These are phyloP conservation scores for Anisodus acutangulus DNA, from an alignment of 257 asterid species.

Conservation along the genomic window DNA sequence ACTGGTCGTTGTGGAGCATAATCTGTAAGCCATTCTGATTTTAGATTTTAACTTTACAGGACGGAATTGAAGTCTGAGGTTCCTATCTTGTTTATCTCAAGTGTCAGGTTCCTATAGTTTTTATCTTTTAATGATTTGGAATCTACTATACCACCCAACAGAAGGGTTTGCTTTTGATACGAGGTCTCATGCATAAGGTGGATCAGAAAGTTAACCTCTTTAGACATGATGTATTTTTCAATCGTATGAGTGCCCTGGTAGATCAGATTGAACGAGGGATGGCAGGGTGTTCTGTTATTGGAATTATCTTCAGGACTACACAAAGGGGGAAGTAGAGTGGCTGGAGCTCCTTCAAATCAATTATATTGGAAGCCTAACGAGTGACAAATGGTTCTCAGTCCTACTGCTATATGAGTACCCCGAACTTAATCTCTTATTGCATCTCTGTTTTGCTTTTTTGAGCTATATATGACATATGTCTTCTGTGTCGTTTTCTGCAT, in stretches of 20 bases:
- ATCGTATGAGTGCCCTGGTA: background rate
- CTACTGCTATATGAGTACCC: background rate
- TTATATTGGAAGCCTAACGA: background rate
- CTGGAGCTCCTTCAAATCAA: background rate
- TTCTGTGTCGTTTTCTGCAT: conserved; percentile 17
- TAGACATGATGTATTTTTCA: background rate
- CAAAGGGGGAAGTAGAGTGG: background rate
- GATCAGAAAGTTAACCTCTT: conserved; percentile 16
- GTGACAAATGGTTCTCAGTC: background rate
- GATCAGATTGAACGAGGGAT: background rate
- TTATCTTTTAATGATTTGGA: background rate
- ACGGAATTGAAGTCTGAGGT: background rate
- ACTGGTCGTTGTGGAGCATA: background rate
- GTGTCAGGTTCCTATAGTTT: background rate
- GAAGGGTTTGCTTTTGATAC: conserved; percentile 4
- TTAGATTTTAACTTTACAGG: background rate
- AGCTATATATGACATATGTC: background rate
- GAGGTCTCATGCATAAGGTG: conserved; percentile 3
- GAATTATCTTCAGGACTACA: background rate
- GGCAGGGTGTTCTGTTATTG: background rate
- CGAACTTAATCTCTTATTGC: background rate
- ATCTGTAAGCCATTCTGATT: background rate
- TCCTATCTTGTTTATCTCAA: background rate
- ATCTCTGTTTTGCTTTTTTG: background rate
- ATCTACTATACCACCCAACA: background rate